Percentiles rank a stretch among this genome's conserved stretches.
Evolutionary conservation across 2,329 filamentous ascomycete genomes (phyloP).

Genomic region (Epichloe coenophiala): DNA sequence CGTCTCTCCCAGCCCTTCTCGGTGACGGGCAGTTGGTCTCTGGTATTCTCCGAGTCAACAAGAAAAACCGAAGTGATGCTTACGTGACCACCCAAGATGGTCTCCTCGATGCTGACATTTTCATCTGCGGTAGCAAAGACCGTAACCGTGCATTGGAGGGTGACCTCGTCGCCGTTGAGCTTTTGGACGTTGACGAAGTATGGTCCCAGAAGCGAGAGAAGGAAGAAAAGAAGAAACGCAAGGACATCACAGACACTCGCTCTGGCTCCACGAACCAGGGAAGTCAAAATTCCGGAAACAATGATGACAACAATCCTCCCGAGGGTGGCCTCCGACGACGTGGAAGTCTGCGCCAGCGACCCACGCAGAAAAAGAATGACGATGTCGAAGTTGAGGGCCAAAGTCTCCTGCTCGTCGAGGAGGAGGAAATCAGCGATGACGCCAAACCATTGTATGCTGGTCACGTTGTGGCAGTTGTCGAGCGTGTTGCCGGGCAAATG

Average conservation of each 20-base stretch:
- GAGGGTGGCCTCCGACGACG: slow-evolving; percentile 85
- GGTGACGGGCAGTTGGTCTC: slow-evolving; percentile 89
- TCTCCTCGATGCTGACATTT: slow-evolving; percentile 88
- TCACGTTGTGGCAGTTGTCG: slow-evolving; percentile 92
- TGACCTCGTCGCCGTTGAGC: slow-evolving; percentile 87
- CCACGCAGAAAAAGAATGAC: slow-evolving; percentile 99
- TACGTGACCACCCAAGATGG: slow-evolving; percentile 90
- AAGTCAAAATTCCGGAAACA: slow-evolving; percentile 46
- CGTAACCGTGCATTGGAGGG: slow-evolving; percentile 93
- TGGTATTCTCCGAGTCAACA: slow-evolving; percentile 94
- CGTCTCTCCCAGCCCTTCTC: slow-evolving; percentile 78
- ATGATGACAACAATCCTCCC: slow-evolving; percentile 46
- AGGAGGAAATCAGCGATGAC: slow-evolving; percentile 97
- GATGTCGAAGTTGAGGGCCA: slow-evolving; percentile 98
- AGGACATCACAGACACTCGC: slow-evolving; percentile 91
- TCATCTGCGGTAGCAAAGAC: slow-evolving; percentile 98
- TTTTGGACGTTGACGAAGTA: slow-evolving; percentile 94
- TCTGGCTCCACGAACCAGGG: slow-evolving; percentile 62
- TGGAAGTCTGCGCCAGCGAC: slow-evolving; percentile 88
- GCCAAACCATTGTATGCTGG: slow-evolving; percentile 95
- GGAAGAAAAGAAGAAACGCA: slow-evolving; percentile 99
- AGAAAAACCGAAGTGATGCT: slow-evolving; percentile 97
- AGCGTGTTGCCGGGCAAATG: slow-evolving; percentile 96
- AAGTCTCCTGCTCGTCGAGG: slow-evolving; percentile 88
- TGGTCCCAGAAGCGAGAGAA: slow-evolving; percentile 99